Conservation (phyloP, 805 yeast genomes). For the Vanderwaltozyma verrucispora region DNA sequence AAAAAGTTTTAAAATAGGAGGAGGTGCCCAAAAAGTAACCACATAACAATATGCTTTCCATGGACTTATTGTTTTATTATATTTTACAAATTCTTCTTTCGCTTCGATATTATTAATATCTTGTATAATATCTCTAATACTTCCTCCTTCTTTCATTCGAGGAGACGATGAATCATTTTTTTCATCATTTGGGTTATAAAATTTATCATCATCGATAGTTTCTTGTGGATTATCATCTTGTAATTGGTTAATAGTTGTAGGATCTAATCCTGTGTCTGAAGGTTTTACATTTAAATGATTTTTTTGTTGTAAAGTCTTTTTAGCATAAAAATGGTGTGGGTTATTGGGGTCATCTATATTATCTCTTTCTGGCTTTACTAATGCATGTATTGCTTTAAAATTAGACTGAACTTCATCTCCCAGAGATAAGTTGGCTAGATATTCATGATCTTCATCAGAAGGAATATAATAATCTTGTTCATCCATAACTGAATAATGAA, state of each 20-base stretch:
- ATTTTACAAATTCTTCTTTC: slow-evolving; percentile 4
- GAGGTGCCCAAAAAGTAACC: slow-evolving; percentile 89
- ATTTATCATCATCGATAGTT: too few relatives aligned
- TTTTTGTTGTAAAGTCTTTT: slow-evolving; percentile 51
- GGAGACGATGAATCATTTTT: too few relatives aligned
- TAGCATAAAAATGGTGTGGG: slow-evolving; percentile 70
- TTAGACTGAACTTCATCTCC: background rate
- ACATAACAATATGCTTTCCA: slow-evolving; percentile 78
- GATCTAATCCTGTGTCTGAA: background rate
- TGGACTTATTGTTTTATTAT: background rate
- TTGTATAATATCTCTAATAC: background rate
- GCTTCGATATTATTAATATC: background rate
- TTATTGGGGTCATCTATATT: slow-evolving; percentile 49
- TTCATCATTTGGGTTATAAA: too few relatives aligned
- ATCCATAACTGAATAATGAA: background rate
- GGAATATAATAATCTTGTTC: background rate
- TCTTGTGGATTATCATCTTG: too few relatives aligned
- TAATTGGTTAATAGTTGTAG: background rate
- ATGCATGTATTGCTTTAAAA: background rate
- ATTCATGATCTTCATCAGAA: slow-evolving; percentile 18
- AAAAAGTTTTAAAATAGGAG: slow-evolving; percentile 42
- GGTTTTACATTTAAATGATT: too few relatives aligned
- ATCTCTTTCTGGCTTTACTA: slow-evolving; percentile 79
- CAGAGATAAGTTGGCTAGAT: slow-evolving; percentile 9
- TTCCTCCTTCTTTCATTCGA: too few relatives aligned